Base-by-base conservation (phyloP, 306 rosid genomes). In the Acmispon strigosus region DNA sequence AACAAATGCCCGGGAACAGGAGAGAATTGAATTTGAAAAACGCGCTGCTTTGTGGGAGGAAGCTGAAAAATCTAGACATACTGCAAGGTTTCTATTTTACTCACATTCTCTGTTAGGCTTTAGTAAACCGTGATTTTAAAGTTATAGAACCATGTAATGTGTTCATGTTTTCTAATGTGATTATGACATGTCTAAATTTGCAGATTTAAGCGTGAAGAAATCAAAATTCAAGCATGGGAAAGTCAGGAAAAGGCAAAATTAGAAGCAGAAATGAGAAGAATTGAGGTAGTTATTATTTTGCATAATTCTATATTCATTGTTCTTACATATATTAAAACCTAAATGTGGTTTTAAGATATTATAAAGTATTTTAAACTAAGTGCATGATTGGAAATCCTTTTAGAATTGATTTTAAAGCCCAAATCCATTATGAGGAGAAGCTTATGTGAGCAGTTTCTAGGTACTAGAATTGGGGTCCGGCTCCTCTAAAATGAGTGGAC, bases 221-320 rank as follows among this genome's bases (percentile, higher is more conserved):
- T 93, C 90, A 73, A 84, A 86, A 90, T 93, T 78, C 94, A 93
- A 81, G 94, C 94, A 19, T 93, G 98, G 98, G 98, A 93, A 75
- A 88, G 89, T 72, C 94, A 86, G 70, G 84, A 93, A 80, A 93
- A 77, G 85, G 87, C 92, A 68, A 87, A 80, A 76, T 82, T 93
- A 42, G 97, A 90, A 76, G 94, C 97, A 0, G 96, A 90, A 73
- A 78, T 93, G 98, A 82, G 89, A 80, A 83, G 89, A 63, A 86
- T 72, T 34, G 98, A 93, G 98, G 98, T 93, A 86, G 24, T 50
- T 47, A 63, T 52, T 29, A 59, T 18, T 52, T 34, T 73, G 9
- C 37, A 0, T 65, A 20, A 32, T 6, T 32, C 56, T 49, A 32
- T 67, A 7, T 37, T 60, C 22, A 16, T 42, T 53, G 7, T 17